phyloP scores from a whole-genome alignment of 148 eudicot species.

The Cornus kousa region DNA sequence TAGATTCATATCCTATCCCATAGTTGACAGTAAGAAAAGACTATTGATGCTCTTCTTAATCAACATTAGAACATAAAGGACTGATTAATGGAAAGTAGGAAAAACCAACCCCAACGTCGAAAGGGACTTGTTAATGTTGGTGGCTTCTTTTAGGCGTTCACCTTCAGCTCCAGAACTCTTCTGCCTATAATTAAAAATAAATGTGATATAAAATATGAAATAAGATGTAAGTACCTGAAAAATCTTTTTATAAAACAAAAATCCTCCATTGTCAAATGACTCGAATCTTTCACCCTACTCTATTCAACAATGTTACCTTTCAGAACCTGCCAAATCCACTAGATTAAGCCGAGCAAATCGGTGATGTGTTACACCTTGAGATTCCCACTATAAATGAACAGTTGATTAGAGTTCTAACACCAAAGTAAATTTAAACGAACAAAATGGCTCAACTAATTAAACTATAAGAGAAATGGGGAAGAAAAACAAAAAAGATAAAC shows the following conservation, averaged over 20 bases:
- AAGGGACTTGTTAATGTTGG: constrained; percentile 94
- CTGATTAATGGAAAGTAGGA: not conserved
- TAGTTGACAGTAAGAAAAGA: too few species aligned
- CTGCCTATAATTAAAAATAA: constrained; percentile 49
- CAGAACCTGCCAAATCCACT: constrained; percentile 97
- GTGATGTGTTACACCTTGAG: constrained; percentile 94
- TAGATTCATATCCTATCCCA: not conserved
- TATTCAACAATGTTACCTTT: constrained; percentile 53
- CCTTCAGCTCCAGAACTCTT: constrained; percentile 99
- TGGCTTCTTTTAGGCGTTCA: constrained; percentile 96
- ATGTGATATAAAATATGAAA: not conserved
- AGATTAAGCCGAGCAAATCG: constrained; percentile 93
- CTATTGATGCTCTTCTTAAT: not conserved
- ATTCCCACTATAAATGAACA: constrained; percentile 69
- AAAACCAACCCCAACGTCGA: constrained; percentile 85
- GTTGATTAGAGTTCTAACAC: constrained; percentile 13
- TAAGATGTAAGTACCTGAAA: not conserved
- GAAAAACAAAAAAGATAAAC: not conserved
- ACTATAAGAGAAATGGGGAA: not conserved
- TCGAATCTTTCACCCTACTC: not conserved
- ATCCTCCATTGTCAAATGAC: not conserved
- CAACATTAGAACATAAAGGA: not conserved
- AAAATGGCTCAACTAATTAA: not conserved
- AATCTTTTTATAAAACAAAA: not conserved
- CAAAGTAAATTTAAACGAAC: not conserved